Evolutionary conservation across 2,329 filamentous ascomycete species (phyloP), one percentile per base, ranked within the genome.

Genomic region (Magnaporthales sp.): DNA sequence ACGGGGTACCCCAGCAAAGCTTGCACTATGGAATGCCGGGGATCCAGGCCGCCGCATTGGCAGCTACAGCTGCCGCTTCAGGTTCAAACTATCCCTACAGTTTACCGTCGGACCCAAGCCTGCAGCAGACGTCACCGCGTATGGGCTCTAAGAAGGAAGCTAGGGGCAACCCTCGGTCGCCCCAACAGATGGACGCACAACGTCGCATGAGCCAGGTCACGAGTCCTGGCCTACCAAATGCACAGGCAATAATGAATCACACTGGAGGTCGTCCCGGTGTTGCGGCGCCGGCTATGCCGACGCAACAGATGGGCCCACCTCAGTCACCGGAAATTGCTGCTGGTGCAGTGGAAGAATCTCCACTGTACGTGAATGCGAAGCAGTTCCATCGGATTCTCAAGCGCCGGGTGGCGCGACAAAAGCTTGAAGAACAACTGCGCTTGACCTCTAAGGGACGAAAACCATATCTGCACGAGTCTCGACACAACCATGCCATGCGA

Each of bases 351-450:
- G 95, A 98, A 76, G 95, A 99, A 75, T 94, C 94, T 0, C 95
- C 95, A 0, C 82, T 99, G 0, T 99, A 99, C 72, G 95, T 99
- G 74, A 99, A 99, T 73, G 95, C 95, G 5, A 99, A 99, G 77
- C 95, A 99, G 74, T 99, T 99, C 72, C 95, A 99, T 76, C 91
- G 95, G 29, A 99, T 99, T 63, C 80, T 99, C 66, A 98, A 99
- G 82, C 87, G 95, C 67, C 87, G 95, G 68, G 92, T 98, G 70
- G 95, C 95, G 7, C 87, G 95, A 38, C 95, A 98, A 77, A 92
- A 92, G 76, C 83, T 99, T 19, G 95, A 99, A 77, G 95, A 99
- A 77, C 91, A 93, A 66, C 80, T 99, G 60, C 88, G 95, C 58
- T 81, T 98, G 67, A 98, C 95, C 0, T 96, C 91, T 10, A 99